Base-by-base conservation (phyloP, 1,284 basidiomycete genomes). In the Porodaedalea pini region DNA sequence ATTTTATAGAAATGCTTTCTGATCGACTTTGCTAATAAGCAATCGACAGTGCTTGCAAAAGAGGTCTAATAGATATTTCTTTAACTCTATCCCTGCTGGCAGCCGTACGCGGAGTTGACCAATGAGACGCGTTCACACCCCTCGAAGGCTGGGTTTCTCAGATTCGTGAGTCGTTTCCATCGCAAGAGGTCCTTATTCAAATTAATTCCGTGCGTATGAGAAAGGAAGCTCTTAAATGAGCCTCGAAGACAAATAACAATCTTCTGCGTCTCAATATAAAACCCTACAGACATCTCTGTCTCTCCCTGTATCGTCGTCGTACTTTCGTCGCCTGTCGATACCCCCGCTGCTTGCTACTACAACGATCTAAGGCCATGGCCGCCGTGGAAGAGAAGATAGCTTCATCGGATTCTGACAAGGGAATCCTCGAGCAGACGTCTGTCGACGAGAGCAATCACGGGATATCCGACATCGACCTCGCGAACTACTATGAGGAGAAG, bases 401-500 rank as follows among this genome's bases (percentile, higher is more conserved):
- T 23, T 27, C 21, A 7, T 7, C 32, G 31, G 54, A 48, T 17
- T 32, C 36, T 11, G 57, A 54, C n/a, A 58, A 58, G 34, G 57
- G 17, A 2, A 34, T 25, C 27, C 21, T 37, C 15, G 57, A 58
- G 15, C 44, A 48, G 3, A 40, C 21, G n/a, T 57, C 55, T 31
- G 32, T 51, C 11, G 21, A 23, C 23, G 55, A 40, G 27, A 58
- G 57, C 44, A 53, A 32, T 31, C 29, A 54, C 23, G 6, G n/a
- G 13, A 43, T 19, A 13, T 54, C 57, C 25, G 66, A 70, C 43
- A 60, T 73, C 40, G 76, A 84, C 64, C 67, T 82, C 34, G 66
- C 70, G 25, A 68, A 73, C 2, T 80, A 81, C 58, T 79, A 85
- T 50, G 81, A 83, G 61, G 70, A 73, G 37, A 72, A 75, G 59